Conservation (phyloP, 2,329 filamentous ascomycete species). For the Incumbomyces delicatus region DNA sequence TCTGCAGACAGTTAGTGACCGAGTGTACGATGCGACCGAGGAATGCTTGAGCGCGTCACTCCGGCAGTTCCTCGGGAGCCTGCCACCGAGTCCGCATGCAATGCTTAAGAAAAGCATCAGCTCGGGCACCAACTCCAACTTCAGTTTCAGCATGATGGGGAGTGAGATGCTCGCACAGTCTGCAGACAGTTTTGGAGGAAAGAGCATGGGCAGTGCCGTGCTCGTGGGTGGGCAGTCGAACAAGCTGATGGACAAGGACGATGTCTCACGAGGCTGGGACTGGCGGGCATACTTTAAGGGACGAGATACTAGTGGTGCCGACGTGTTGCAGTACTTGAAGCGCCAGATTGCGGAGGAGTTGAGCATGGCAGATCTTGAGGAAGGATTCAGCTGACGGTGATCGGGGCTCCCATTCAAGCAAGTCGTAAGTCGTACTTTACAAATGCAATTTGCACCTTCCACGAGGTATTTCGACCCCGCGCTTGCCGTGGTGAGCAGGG, state of each 20-base stretch:
- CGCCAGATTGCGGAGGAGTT: conserved; percentile 66
- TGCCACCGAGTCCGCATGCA: conserved; percentile 52
- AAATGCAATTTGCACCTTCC: too few species aligned
- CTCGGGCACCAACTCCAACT: conserved; percentile 44
- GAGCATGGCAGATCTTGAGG: conserved; percentile 17
- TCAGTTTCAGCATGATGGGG: conserved; percentile 60
- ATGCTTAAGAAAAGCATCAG: conserved; percentile 56
- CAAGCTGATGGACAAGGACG: conserved; percentile 19
- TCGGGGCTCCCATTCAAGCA: not conserved
- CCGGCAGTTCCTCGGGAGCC: conserved; percentile 53
- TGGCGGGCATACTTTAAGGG: conserved; percentile 54
- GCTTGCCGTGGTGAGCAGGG: too few species aligned
- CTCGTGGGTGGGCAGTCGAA: conserved; percentile 28
- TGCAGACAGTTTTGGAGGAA: conserved; percentile 43
- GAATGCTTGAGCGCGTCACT: conserved; percentile 70
- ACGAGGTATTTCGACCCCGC: too few species aligned
- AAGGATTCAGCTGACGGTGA: not conserved
- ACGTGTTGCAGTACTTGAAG: conserved; percentile 64
- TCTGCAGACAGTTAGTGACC: conserved; percentile 61
- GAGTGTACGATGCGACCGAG: conserved; percentile 64
- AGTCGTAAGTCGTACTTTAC: too few species aligned
- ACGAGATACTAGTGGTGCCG: conserved; percentile 49
- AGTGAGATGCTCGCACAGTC: conserved; percentile 56
- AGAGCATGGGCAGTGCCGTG: conserved; percentile 47
- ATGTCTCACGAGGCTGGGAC: conserved; percentile 58